Evolutionary conservation across 148 eudicot species (phyloP), one percentile per base, ranked within the genome.

Genomic region (Silene latifolia): DNA sequence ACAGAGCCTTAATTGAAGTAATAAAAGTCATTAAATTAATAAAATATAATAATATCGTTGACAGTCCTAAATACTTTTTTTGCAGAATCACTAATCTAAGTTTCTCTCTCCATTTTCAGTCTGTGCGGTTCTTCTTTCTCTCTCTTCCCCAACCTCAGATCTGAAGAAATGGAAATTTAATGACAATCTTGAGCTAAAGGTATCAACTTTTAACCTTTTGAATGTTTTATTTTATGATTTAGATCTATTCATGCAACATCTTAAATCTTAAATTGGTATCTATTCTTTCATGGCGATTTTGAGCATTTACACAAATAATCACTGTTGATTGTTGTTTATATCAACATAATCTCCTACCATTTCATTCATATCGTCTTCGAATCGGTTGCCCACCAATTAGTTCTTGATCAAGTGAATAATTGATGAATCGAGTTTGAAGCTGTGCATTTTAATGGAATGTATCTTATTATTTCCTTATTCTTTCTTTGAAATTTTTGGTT

Each of bases 71-170:
- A 48, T 48, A 48, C 54, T 10, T 32, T 32, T 48, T 48, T 48
- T 14, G 17, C 54, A 48, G 54, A 48, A 0, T 12, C 54, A 48
- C 15, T 48, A 48, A 48, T 48, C 13, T 32, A 62, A 62, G 13
- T 21, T 62, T 21, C 29, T 62, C 65, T 62, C 65, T 21, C 63
- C 63, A 19, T 21, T 21, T 21, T 3, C 27, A n/a, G 5, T 21
- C 54, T 48, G 9, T 48, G 4, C 17, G 54, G 54, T 48, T 48
- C 15, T 8, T 21, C 65, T 8, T 62, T 24, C 65, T 62, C 35
- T 62, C 35, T 62, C 65, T 11, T 62, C 65, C 24, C 65, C 63
- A 21, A 20, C 63, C 63, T 62, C 24, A 62, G 65, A 62, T 62
- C 35, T 62, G 32, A 62, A 11, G 1, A 62, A 62, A 23, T 23